Evolutionary conservation across 2,329 filamentous ascomycete genomes (phyloP).

Genomic region (Aspergillus sergii): DNA sequence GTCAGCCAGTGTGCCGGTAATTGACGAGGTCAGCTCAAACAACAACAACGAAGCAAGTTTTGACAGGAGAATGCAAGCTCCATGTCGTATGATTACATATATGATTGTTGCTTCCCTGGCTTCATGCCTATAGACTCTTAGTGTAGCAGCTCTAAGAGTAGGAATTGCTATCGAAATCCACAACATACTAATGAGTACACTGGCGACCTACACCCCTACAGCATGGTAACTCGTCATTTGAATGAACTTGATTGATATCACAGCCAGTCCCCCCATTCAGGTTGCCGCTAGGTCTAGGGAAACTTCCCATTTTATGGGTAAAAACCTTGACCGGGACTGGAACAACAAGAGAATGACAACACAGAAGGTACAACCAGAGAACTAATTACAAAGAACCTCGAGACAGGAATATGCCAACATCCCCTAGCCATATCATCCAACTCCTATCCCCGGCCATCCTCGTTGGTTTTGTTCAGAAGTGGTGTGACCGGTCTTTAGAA

Average conservation of each 20-base stretch:
- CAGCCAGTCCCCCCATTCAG: slow-evolving; percentile 19
- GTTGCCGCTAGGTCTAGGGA: slow-evolving; percentile 18
- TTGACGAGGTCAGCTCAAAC: neutral
- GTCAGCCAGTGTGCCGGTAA: neutral
- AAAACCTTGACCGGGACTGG: slow-evolving; percentile 22
- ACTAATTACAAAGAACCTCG: neutral
- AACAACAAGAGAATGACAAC: neutral
- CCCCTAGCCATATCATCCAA: neutral
- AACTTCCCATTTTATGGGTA: slow-evolving; percentile 15
- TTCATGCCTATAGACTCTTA: neutral
- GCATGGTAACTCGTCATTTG: neutral
- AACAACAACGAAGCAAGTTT: neutral
- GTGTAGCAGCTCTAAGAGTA: neutral
- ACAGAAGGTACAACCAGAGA: neutral
- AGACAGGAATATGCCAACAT: neutral
- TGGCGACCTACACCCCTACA: neutral
- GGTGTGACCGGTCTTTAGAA: neutral
- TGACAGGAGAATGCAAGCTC: neutral
- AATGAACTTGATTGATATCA: neutral
- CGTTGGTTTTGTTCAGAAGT: neutral
- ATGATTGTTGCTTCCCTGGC: too few species aligned
- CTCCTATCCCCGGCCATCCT: neutral
- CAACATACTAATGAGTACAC: neutral
- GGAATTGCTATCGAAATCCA: neutral
- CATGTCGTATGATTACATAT: neutral